Evolutionary conservation across 306 rosid genomes (phyloP).

Genomic region (Alnus rubra): DNA sequence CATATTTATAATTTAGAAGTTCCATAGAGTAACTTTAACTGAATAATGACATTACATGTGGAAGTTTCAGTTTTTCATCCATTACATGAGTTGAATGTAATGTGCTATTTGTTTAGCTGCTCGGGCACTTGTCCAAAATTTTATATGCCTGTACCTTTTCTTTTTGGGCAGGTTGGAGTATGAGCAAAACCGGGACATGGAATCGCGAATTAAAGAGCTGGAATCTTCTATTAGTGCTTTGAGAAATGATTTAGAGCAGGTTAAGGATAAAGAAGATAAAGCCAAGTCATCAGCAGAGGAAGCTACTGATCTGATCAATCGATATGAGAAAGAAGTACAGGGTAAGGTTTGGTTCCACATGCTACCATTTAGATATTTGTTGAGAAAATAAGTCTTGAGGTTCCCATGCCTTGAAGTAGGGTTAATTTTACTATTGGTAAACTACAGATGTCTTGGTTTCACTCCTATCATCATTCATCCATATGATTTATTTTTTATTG

Average conservation of each 20-base stretch:
- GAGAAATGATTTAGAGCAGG: conserved; percentile 59
- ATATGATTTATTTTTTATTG: no score
- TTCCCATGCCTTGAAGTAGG: neutral
- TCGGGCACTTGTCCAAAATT: neutral
- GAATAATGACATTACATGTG: neutral
- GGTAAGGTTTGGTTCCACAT: conserved; percentile 43
- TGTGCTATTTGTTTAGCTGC: conserved; percentile 7
- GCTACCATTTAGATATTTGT: conserved; percentile 6
- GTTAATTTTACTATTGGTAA: no score
- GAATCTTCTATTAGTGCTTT: conserved; percentile 62
- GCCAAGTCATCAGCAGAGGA: conserved; percentile 68
- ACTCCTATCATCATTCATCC: no score
- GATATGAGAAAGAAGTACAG: conserved; percentile 62
- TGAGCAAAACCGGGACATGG: conserved; percentile 92
- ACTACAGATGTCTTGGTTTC: no score
- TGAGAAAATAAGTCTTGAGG: neutral
- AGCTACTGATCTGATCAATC: conserved; percentile 60
- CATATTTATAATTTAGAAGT: neutral
- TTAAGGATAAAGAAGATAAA: conserved; percentile 72
- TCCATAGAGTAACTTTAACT: neutral
- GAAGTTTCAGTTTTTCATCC: conserved; percentile 13
- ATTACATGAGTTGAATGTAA: neutral
- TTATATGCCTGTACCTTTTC: neutral
- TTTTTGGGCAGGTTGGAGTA: conserved; percentile 73
- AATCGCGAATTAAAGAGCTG: conserved; percentile 66